Evolutionary conservation across 768 basidiomycete species (phyloP).

Genomic region (Boletus rex-veris): DNA sequence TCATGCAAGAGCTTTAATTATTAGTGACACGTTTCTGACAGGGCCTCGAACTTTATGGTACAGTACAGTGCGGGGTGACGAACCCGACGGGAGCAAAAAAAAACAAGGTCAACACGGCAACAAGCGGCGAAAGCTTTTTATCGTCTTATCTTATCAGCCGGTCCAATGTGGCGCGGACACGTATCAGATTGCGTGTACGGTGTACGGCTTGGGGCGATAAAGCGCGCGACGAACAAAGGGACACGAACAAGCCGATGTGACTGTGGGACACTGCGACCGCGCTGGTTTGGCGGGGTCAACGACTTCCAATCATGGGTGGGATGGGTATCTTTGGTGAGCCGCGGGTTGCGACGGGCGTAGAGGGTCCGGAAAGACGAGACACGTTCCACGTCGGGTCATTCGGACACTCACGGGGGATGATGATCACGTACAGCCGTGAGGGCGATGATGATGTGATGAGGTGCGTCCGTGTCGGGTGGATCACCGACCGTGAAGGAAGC

Average conservation of each 20-base stretch:
- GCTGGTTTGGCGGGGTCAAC: constrained; percentile 7
- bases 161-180: constrained; percentile 22
- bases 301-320: constrained; percentile 1
- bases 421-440: constrained; percentile 23
- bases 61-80: constrained; percentile 8
- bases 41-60: constrained; percentile 4
- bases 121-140: neutral
- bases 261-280: constrained; percentile 10
- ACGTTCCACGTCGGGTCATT: constrained; percentile 17
- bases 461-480: constrained; percentile 1
- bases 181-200: constrained; percentile 18
- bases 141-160: constrained; percentile 31
- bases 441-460: constrained; percentile 11
- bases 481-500: constrained; percentile 4
- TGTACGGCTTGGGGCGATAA: constrained; percentile 17
- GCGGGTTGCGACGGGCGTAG: constrained; percentile 20
- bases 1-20: neutral
- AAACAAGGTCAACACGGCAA: constrained; percentile 20
- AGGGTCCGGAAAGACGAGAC: constrained; percentile 18
- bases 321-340: constrained; percentile 7
- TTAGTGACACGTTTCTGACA: constrained; percentile 1
- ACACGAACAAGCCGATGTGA: constrained; percentile 6
- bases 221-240: constrained; percentile 5
- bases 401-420: constrained; percentile 11
- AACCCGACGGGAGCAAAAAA: constrained; percentile 10